phyloP scores from a whole-genome alignment of 495 filamentous ascomycete genomes.

The Aspergillus bertholletiae region DNA sequence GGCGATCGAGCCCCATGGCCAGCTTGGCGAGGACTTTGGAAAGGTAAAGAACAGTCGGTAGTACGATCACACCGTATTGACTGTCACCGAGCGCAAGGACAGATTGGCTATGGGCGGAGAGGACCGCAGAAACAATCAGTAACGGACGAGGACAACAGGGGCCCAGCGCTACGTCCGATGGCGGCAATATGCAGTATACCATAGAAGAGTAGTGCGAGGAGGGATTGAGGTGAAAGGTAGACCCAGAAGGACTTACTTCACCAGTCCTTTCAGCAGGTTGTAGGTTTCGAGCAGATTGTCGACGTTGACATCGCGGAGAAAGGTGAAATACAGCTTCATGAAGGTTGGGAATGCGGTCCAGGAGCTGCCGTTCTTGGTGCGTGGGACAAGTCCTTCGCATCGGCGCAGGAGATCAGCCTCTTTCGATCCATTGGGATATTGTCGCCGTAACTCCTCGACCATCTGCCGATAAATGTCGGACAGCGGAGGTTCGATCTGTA shows the following conservation, averaged over 20 bases:
- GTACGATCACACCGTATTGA: constrained; percentile 70
- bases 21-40: constrained; percentile 73
- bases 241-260: constrained; percentile 53
- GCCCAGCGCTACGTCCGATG: neutral
- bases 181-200: neutral
- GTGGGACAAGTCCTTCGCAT: constrained; percentile 54
- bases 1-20: constrained; percentile 74
- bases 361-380: constrained; percentile 55
- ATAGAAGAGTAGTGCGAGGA: neutral
- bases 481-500: constrained; percentile 63
- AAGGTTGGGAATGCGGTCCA: constrained; percentile 76
- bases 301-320: constrained; percentile 73
- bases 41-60: constrained; percentile 73
- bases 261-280: constrained; percentile 63
- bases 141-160: neutral
- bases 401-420: constrained; percentile 55
- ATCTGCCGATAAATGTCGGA: constrained; percentile 65
- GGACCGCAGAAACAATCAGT: neutral
- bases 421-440: constrained; percentile 47
- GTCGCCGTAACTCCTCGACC: constrained; percentile 56
- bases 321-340: constrained; percentile 73
- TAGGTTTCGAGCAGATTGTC: constrained; percentile 73
- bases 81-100: constrained; percentile 77
- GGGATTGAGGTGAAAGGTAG: too few relatives aligned
- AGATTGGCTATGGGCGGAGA: constrained; percentile 50